A percentile compares a stretch with the other conserved stretches of the same genome.
Conservation (phyloP, 768 basidiomycete species). For the Rhizopogon sp. region DNA sequence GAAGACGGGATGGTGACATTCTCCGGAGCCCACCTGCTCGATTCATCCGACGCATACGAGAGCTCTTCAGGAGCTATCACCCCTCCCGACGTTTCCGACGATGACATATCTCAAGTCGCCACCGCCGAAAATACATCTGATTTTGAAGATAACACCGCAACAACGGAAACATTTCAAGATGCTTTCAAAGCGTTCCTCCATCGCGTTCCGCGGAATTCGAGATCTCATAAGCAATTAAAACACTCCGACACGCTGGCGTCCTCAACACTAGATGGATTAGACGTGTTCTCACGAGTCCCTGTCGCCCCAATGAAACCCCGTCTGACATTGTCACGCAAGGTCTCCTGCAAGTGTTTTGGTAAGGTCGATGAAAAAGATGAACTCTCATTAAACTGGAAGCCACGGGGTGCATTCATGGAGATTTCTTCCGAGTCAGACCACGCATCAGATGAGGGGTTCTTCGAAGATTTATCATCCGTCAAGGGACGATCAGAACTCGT, state of each 20-base stretch:
- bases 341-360: constrained; percentile 11
- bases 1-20: constrained; percentile 54
- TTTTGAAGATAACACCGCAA: constrained; percentile 14
- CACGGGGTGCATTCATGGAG: constrained; percentile 9
- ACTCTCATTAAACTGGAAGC: constrained; percentile 7
- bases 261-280: constrained; percentile 26
- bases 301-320: constrained; percentile 7
- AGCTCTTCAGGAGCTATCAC: constrained; percentile 3
- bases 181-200: constrained; percentile 23
- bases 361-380: constrained; percentile 13
- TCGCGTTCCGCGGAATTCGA: constrained; percentile 16
- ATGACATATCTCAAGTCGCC: constrained; percentile 12
- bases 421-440: constrained; percentile 16
- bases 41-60: constrained; percentile 14
- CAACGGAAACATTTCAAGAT: constrained; percentile 23
- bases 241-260: constrained; percentile 21
- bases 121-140: constrained; percentile 8
- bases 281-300: constrained; percentile 23
- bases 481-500: constrained; percentile 10
- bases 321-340: constrained; percentile 11
- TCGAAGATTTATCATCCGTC: constrained; percentile 4
- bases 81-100: constrained; percentile 11
- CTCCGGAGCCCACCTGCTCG: constrained; percentile 44
- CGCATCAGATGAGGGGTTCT: constrained; percentile 13
- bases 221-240: constrained; percentile 5